Evolutionary conservation across 129 eudicot species (phyloP).

Genomic region (Saussurea involucrata): DNA sequence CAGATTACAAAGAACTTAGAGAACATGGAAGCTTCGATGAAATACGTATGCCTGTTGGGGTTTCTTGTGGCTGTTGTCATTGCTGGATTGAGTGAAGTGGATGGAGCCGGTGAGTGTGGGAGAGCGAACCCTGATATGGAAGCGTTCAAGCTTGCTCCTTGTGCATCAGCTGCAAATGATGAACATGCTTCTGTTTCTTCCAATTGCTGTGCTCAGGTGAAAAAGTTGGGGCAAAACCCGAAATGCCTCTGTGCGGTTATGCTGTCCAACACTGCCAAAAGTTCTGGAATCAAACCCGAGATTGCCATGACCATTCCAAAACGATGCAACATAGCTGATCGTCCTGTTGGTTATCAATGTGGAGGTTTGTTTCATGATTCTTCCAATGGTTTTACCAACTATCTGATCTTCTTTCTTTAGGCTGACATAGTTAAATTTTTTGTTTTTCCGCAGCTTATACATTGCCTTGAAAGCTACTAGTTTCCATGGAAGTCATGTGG

Average conservation of each 20-base stretch:
- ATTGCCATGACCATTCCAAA: slow-evolving; percentile 74
- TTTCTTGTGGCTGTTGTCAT: slow-evolving; percentile 33
- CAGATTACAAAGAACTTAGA: not conserved
- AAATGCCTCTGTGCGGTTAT: slow-evolving; percentile 85
- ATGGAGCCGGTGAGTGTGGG: slow-evolving; percentile 76
- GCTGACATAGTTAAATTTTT: not conserved
- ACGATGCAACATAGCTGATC: slow-evolving; percentile 78
- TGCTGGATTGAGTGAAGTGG: slow-evolving; percentile 36
- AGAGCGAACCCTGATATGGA: slow-evolving; percentile 60
- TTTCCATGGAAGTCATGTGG: slow-evolving; percentile 18
- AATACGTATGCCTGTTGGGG: slow-evolving; percentile 42
- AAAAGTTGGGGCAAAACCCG: slow-evolving; percentile 74
- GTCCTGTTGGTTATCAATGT: slow-evolving; percentile 89
- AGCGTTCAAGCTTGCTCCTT: slow-evolving; percentile 72
- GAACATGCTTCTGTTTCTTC: slow-evolving; percentile 40
- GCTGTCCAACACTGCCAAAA: slow-evolving; percentile 77
- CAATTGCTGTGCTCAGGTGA: slow-evolving; percentile 62
- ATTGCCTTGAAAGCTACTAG: slow-evolving; percentile 55
- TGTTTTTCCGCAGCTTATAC: slow-evolving; percentile 70
- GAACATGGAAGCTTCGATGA: slow-evolving; percentile 47
- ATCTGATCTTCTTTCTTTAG: not conserved
- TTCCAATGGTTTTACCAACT: not conserved
- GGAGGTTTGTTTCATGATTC: slow-evolving; percentile 47
- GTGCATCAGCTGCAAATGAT: slow-evolving; percentile 82
- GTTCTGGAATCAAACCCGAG: slow-evolving; percentile 64